Percentiles rank a stretch among this genome's conserved stretches.
Conservation (phyloP, 2,329 filamentous ascomycete species). For the Colletotrichum tanaceti region DNA sequence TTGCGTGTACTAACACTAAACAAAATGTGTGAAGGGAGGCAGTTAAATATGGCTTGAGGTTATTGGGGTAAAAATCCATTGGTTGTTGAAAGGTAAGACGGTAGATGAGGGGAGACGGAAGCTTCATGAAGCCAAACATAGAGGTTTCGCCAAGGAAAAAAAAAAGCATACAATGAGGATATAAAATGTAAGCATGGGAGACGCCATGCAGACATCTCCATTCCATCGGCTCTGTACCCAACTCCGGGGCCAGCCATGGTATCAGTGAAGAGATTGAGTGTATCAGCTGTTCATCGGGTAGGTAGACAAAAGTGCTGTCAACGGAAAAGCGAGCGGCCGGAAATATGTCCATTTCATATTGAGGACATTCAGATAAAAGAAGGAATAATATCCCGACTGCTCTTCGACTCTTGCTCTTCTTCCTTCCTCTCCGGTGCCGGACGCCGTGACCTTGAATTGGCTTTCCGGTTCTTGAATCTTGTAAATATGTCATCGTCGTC, state of each 20-base stretch:
- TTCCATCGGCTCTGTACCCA: too few species aligned
- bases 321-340: neutral
- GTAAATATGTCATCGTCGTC: slow-evolving; percentile 39
- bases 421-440: slow-evolving; percentile 10
- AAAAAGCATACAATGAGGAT: too few species aligned
- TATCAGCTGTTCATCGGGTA: neutral
- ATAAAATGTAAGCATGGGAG: neutral
- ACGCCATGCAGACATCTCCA: neutral
- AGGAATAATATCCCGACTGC: slow-evolving; percentile 42
- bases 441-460: slow-evolving; percentile 38
- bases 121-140: too few species aligned
- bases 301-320: too few species aligned
- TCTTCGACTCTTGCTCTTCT: slow-evolving; percentile 6
- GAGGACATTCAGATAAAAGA: slow-evolving; percentile 23
- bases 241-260: neutral
- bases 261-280: too few species aligned
- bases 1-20: too few species aligned
- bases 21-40: too few species aligned
- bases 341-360: neutral
- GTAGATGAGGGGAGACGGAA: too few species aligned
- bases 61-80: too few species aligned
- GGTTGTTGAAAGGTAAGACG: too few species aligned
- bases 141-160: neutral
- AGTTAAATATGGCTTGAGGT: too few species aligned
- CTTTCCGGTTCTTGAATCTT: slow-evolving; percentile 35